Percentiles rank a stretch among this genome's conserved stretches.
Evolutionary conservation across 805 yeast genomes (phyloP).

Genomic region (Saccharomycopsis oosterbeekiorum): DNA sequence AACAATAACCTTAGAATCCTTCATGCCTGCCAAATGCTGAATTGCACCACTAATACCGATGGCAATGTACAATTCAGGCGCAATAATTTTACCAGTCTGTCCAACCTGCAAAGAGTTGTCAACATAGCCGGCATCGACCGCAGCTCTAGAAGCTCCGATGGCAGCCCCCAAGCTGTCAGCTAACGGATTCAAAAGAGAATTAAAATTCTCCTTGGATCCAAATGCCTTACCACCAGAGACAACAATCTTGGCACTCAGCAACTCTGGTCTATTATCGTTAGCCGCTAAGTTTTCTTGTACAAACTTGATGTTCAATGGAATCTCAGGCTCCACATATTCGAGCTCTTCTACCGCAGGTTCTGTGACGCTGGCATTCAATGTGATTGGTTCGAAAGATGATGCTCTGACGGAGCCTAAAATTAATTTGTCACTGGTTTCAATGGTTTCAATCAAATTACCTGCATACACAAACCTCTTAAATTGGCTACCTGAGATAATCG

Average conservation of each 20-base stretch:
- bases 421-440: conserved; percentile 55
- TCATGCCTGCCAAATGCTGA: conserved; percentile 98
- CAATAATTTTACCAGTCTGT: conserved; percentile 96
- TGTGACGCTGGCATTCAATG: conserved; percentile 26
- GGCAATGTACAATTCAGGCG: conserved; percentile 90
- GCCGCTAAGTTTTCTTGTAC: conserved; percentile 65
- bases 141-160: conserved; percentile 96
- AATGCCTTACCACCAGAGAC: conserved; percentile 94
- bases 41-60: conserved; percentile 96
- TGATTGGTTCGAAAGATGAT: conserved; percentile 57
- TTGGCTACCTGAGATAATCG: conserved; percentile 54
- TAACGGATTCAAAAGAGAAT: conserved; percentile 63
- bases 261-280: conserved; percentile 76
- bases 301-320: conserved; percentile 43
- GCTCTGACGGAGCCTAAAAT: conserved; percentile 73
- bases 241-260: conserved; percentile 70
- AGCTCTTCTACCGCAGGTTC: conserved; percentile 40
- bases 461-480: conserved; percentile 94
- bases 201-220: conserved; percentile 82
- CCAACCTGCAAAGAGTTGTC: conserved; percentile 96
- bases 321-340: conserved; percentile 26
- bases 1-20: conserved; percentile 86
- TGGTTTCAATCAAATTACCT: conserved; percentile 84
- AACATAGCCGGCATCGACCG: conserved; percentile 92
- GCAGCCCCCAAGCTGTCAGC: conserved; percentile 84